These are phyloP conservation scores for Neurospora hispaniola DNA, from an alignment of 495 filamentous ascomycete species.

Conservation along the genomic window DNA sequence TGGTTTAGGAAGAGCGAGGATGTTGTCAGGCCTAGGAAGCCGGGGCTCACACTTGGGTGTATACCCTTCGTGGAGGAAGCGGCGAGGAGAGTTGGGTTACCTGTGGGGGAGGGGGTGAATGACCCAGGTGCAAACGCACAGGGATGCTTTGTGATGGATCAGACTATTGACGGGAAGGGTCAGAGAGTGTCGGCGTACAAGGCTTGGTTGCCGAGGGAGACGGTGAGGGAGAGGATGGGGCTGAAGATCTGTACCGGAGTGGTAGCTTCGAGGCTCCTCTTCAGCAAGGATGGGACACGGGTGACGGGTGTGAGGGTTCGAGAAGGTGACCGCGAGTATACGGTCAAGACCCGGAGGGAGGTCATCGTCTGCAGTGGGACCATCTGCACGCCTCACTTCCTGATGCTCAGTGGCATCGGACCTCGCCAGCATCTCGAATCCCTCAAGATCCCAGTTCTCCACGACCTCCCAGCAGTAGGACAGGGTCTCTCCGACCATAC, in stretches of 20 bases:
- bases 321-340: conserved; percentile 1
- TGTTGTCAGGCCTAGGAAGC: conserved; percentile 4
- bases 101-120: conserved; percentile 12
- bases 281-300: background rate
- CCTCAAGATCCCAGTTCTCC: conserved; percentile 51
- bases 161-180: conserved; percentile 12
- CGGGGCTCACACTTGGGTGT: background rate
- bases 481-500: conserved; percentile 14
- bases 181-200: conserved; percentile 10
- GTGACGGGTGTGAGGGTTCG: conserved; percentile 12
- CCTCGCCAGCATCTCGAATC: conserved; percentile 29
- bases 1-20: conserved; percentile 18
- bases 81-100: conserved; percentile 5
- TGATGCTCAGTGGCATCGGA: conserved; percentile 23
- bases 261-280: conserved; percentile 12
- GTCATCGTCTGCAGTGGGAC: conserved; percentile 17
- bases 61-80: conserved; percentile 7
- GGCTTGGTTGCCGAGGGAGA: conserved; percentile 9
- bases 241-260: conserved; percentile 16
- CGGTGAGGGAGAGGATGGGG: conserved; percentile 4
- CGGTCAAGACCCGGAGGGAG: conserved; percentile 13
- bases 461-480: conserved; percentile 8
- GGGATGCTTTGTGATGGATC: conserved; percentile 14
- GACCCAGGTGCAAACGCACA: conserved; percentile 8
- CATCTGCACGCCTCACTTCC: conserved; percentile 14